Evolutionary conservation across 257 asterid species (phyloP).

Genomic region (Solanum sejunctum): DNA sequence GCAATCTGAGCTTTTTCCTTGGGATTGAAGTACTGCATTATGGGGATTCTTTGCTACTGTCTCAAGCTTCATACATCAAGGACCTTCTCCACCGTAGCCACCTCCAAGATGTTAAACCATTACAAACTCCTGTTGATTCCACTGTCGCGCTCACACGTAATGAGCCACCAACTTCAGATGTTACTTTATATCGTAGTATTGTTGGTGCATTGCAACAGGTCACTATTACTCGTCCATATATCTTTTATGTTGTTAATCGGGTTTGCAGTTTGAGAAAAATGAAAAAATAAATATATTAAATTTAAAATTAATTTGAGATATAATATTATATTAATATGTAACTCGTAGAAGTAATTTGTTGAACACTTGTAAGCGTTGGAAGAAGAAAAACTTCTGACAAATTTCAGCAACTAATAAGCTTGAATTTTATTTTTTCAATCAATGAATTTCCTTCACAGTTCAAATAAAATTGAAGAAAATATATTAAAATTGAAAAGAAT

Average conservation of each 20-base stretch:
- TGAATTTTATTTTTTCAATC: too few species aligned
- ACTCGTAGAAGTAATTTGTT: too few species aligned
- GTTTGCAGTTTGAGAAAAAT: not conserved
- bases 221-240: not conserved
- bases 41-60: not conserved
- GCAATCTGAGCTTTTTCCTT: not conserved
- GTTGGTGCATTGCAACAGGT: not conserved
- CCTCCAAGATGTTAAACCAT: not conserved
- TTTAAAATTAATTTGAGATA: too few species aligned
- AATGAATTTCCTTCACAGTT: too few species aligned
- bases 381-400: too few species aligned
- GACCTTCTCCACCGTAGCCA: not conserved
- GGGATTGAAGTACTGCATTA: not conserved
- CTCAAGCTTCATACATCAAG: not conserved
- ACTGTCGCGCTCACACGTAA: not conserved
- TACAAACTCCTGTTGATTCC: not conserved
- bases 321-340: too few species aligned
- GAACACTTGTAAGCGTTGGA: too few species aligned
- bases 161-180: not conserved
- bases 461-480: too few species aligned
- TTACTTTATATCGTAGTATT: not conserved
- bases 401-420: too few species aligned
- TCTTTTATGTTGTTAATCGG: not conserved
- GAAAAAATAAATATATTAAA: too few species aligned
- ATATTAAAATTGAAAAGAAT: too few species aligned